Base-by-base conservation (phyloP, 2,329 filamentous ascomycete genomes). In the Fusarium camptoceras region DNA sequence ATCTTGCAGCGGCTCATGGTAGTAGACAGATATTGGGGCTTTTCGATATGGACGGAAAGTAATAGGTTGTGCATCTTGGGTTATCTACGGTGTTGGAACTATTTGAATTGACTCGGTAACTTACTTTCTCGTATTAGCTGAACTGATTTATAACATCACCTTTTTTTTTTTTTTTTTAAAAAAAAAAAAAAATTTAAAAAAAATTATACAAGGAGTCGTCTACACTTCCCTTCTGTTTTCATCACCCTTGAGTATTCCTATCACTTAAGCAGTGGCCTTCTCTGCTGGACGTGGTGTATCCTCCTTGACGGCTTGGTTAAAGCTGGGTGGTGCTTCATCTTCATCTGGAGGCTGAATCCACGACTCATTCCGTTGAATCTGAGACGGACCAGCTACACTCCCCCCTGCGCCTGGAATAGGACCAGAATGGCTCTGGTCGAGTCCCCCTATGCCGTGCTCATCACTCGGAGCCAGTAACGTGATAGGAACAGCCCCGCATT, bases 271-370 rank as follows among this genome's bases (percentile, higher is more conserved):
- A 16, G 20, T 2, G 5, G 31, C 5, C 10, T 61, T 51, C n/a
- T 44, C 55, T 20, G 24, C 18, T 12, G 18, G 6, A 2, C 10
- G 2, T 11, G n/a, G 8, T 14, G 11, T 8, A 11, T 27, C 55
- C 16, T 51, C 59, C 4, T 18, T 20, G 3, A 61, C 6, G 25
- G 50, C 50, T 15, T 65, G 28, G 15, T 8, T 49, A 43, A 68
- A 68, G 14, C 44, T 65, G 6, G 64, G 64, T 1, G 55, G 64
- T 22, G 46, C 25, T 4, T 59, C 55, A 4, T 50, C 55, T 3
- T 64, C 59, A 16, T 27, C 55, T 1, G 59, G 64, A 3, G 66
- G 54, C 8, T 46, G 49, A 1, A 69, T 65, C 66, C 65, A 68
- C 2, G 54, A 56, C 8, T 64, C 64, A 11, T 28, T 51, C 9